phyloP scores from a whole-genome alignment of 2,329 filamentous ascomycete species.

The Pseudogymnoascus sp. region DNA sequence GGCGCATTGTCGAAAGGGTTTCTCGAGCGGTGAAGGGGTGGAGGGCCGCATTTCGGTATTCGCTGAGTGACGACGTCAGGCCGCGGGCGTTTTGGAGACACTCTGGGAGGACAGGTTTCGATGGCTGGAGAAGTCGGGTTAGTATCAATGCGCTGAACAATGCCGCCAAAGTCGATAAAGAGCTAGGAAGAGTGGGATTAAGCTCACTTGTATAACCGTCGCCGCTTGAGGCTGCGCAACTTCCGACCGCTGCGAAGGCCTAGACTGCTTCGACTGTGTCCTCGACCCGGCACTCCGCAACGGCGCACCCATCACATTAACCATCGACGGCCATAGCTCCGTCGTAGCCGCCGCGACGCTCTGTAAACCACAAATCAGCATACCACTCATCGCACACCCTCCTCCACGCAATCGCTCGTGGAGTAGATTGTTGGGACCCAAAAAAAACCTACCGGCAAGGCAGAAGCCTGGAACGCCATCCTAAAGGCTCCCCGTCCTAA shows the following conservation, averaged over 20 bases:
- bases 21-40: conserved; percentile 14
- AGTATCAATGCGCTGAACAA: background rate
- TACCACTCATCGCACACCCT: background rate
- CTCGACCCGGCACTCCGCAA: conserved; percentile 28
- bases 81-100: conserved; percentile 17
- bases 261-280: conserved; percentile 10
- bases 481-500: background rate
- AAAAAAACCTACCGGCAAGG: conserved; percentile 20
- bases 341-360: conserved; percentile 36
- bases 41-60: conserved; percentile 12
- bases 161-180: background rate
- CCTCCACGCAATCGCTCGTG: background rate
- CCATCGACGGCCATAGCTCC: conserved; percentile 37
- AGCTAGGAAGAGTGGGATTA: background rate
- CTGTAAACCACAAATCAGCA: conserved; percentile 26
- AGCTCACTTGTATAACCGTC: background rate
- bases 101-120: conserved; percentile 16
- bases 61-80: background rate
- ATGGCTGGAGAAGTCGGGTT: background rate
- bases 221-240: background rate
- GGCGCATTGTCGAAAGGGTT: conserved; percentile 17
- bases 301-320: conserved; percentile 31
- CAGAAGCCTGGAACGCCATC: conserved; percentile 25
- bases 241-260: background rate
- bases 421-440: background rate